These are phyloP conservation scores for Lagenaria siceraria DNA, from an alignment of 306 rosid genomes.

Conservation along the genomic window DNA sequence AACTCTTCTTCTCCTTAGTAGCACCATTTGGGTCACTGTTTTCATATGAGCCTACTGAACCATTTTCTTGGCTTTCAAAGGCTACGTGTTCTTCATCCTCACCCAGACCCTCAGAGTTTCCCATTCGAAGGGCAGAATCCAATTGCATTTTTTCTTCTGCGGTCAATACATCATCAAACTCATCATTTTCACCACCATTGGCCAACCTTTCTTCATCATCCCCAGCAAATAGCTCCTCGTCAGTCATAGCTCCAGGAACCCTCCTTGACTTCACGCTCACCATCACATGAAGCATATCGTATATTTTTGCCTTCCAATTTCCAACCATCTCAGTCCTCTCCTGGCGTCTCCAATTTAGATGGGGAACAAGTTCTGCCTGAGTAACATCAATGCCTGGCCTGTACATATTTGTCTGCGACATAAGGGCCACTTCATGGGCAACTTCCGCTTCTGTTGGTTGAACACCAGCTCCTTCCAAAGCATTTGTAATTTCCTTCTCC, in stretches of 20 bases:
- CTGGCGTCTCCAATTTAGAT: constrained; percentile 95
- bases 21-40: constrained; percentile 58
- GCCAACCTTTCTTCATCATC: constrained; percentile 70
- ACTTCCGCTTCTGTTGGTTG: constrained; percentile 95
- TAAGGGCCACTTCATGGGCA: constrained; percentile 85
- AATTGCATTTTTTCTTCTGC: constrained; percentile 91
- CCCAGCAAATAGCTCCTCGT: constrained; percentile 89
- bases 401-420: constrained; percentile 95
- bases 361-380: constrained; percentile 94
- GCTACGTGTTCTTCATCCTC: constrained; percentile 71
- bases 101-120: constrained; percentile 49
- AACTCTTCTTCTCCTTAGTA: constrained; percentile 85
- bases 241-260: constrained; percentile 99
- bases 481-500: constrained; percentile 91
- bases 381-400: constrained; percentile 98
- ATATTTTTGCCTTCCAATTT: constrained; percentile 90
- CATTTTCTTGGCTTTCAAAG: constrained; percentile 57
- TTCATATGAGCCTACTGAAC: constrained; percentile 38
- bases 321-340: constrained; percentile 97
- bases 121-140: constrained; percentile 88
- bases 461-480: constrained; percentile 96
- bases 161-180: constrained; percentile 85
- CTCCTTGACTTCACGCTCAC: constrained; percentile 97
- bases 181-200: constrained; percentile 72
- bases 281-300: constrained; percentile 96